Conservation (phyloP, 2,329 filamentous ascomycete species). For the Periconia digitata region DNA sequence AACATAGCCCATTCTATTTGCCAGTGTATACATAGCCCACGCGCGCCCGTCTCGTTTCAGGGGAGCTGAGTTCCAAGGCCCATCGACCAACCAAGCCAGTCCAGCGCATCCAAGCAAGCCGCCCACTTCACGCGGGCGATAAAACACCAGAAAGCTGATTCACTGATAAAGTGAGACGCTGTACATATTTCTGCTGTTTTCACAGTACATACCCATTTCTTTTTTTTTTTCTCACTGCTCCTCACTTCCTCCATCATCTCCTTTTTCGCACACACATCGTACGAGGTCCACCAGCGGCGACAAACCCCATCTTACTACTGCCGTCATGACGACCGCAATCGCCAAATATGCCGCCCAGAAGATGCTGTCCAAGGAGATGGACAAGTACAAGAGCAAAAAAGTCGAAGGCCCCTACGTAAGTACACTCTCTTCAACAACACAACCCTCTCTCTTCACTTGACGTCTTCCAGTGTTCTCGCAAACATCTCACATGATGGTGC, state of each 20-base stretch:
- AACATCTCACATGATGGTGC: too few relatives aligned
- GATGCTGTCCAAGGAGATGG: constrained; percentile 50
- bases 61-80: constrained; percentile 20
- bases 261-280: constrained; percentile 8
- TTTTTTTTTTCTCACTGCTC: not conserved
- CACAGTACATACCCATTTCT: not conserved
- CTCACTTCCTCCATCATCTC: not conserved
- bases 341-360: constrained; percentile 55
- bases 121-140: constrained; percentile 18
- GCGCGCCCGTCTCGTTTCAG: constrained; percentile 43
- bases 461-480: constrained; percentile 1
- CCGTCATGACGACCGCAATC: constrained; percentile 48
- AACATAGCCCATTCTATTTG: constrained; percentile 20
- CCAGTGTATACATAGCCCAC: constrained; percentile 40
- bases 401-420: constrained; percentile 46
- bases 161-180: constrained; percentile 27
- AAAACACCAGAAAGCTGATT: constrained; percentile 8
- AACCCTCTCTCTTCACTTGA: too few relatives aligned
- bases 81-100: constrained; percentile 36
- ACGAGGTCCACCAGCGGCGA: constrained; percentile 4
- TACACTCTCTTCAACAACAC: constrained; percentile 5
- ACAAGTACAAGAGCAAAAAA: constrained; percentile 51
- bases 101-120: constrained; percentile 25
- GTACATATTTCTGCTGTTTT: not conserved
- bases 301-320: constrained; percentile 19